Conservation (phyloP, 208 protist species). For the Leishmania martiniquensis region DNA sequence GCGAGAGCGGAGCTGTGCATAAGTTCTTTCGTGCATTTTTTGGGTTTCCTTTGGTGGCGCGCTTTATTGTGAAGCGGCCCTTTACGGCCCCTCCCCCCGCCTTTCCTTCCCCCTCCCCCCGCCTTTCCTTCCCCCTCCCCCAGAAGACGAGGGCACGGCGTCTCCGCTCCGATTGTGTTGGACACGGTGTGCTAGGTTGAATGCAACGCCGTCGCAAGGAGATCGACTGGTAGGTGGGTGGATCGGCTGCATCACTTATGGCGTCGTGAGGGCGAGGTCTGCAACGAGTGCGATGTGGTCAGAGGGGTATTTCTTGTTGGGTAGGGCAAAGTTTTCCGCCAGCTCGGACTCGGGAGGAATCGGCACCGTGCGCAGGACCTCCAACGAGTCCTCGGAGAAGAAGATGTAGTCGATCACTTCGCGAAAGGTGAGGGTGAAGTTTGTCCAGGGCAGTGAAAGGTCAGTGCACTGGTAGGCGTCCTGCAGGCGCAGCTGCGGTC, state of each 20-base stretch:
- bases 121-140: too few relatives aligned
- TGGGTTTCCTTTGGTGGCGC: too few relatives aligned
- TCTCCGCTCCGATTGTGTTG: too few relatives aligned
- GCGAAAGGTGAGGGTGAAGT: slow-evolving; percentile 88
- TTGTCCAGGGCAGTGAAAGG: slow-evolving; percentile 79
- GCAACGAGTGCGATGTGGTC: slow-evolving; percentile 92
- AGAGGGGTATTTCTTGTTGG: slow-evolving; percentile 86
- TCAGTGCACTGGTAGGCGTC: slow-evolving; percentile 72
- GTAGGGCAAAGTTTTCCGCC: slow-evolving; percentile 78
- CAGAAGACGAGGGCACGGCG: too few relatives aligned
- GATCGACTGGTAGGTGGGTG: neutral
- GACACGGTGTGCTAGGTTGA: neutral
- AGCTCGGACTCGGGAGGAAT: slow-evolving; percentile 81
- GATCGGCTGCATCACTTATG: neutral
- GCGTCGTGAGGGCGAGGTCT: slow-evolving; percentile 48
- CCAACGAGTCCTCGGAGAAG: slow-evolving; percentile 54
- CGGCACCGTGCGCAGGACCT: slow-evolving; percentile 71
- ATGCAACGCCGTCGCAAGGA: neutral
- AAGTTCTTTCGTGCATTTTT: too few relatives aligned
- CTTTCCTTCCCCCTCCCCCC: too few relatives aligned
- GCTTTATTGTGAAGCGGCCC: too few relatives aligned
- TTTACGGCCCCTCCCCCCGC: too few relatives aligned
- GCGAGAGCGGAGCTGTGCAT: neutral
- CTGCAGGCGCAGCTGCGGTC: slow-evolving; percentile 41
- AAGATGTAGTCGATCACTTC: slow-evolving; percentile 93